Conservation (phyloP, 192 early-diverging fungal genomes). For the Backusella australiensis region DNA sequence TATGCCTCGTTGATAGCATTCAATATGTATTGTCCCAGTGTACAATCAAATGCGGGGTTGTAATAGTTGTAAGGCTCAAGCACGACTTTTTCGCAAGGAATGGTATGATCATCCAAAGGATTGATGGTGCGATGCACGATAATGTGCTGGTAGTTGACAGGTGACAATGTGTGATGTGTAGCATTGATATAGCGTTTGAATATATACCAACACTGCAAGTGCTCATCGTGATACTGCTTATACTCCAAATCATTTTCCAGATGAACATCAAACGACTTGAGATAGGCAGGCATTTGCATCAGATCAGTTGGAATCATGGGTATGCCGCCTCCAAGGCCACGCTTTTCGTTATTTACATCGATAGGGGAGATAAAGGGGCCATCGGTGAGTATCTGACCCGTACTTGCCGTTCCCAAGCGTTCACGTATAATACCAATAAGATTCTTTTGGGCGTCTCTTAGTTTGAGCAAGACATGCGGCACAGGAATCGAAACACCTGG, state of each 20-base stretch:
- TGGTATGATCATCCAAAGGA: slow-evolving; percentile 48
- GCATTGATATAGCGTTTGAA: slow-evolving; percentile 31
- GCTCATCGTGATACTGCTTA: slow-evolving; percentile 43
- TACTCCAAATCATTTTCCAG: slow-evolving; percentile 21
- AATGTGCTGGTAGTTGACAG: slow-evolving; percentile 70
- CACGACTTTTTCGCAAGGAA: slow-evolving; percentile 68
- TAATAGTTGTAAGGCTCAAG: slow-evolving; percentile 81
- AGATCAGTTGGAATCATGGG: slow-evolving; percentile 12
- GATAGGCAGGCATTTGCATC: slow-evolving; percentile 12
- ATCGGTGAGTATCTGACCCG: neutral
- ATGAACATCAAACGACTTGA: slow-evolving; percentile 12
- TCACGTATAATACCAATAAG: slow-evolving; percentile 33
- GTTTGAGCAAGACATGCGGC: slow-evolving; percentile 73
- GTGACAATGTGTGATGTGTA: slow-evolving; percentile 44
- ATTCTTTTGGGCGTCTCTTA: slow-evolving; percentile 58
- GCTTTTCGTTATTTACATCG: slow-evolving; percentile 3
- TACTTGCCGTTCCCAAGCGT: slow-evolving; percentile 15
- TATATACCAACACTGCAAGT: slow-evolving; percentile 39
- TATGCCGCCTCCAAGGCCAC: neutral
- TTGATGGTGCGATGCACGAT: slow-evolving; percentile 68
- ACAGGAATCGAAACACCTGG: slow-evolving; percentile 83
- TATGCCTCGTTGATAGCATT: slow-evolving; percentile 70
- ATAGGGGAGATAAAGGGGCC: neutral
- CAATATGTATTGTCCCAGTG: slow-evolving; percentile 86
- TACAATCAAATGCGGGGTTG: slow-evolving; percentile 65